phyloP scores from a whole-genome alignment of 768 basidiomycete species.

The Hericium alpestre region DNA sequence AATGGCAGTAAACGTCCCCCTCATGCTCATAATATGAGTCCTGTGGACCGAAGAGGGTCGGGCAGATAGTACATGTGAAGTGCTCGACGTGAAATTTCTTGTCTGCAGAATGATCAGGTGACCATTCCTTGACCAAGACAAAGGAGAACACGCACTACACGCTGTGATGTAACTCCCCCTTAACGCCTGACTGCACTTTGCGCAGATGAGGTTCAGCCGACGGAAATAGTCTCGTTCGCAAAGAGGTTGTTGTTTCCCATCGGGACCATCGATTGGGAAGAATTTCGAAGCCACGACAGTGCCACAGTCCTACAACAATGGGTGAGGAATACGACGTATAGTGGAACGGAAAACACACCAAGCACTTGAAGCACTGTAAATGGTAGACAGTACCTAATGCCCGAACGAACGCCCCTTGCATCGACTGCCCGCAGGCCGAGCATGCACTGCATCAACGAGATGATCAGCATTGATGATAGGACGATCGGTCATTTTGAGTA shows the following conservation, averaged over 20 bases:
- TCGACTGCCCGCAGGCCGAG: conserved; percentile 65
- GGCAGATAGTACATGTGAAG: conserved; percentile 95
- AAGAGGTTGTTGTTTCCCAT: conserved; percentile 84
- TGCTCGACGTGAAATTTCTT: conserved; percentile 99
- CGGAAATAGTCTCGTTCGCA: conserved; percentile 98
- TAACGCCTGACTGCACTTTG: conserved; percentile 88
- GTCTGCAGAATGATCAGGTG: conserved; percentile 38
- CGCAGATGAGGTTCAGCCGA: conserved; percentile 90
- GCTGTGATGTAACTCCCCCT: conserved; percentile 98
- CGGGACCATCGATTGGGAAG: conserved; percentile 92
- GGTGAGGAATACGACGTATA: conserved; percentile 7
- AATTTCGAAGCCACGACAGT: conserved; percentile 96
- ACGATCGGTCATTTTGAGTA: not conserved
- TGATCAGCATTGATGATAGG: not conserved
- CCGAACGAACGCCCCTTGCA: conserved; percentile 94
- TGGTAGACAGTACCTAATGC: conserved; percentile 91
- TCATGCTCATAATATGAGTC: conserved; percentile 99
- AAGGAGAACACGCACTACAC: conserved; percentile 60
- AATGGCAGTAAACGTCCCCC: conserved; percentile 97
- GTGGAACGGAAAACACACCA: conserved; percentile 43
- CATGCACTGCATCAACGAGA: conserved; percentile 40
- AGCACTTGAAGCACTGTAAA: conserved; percentile 96
- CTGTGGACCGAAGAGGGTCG: conserved; percentile 92
- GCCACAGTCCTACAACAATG: conserved; percentile 70
- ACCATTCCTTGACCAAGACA: conserved; percentile 5